Percentiles rank a stretch among this genome's conserved stretches.
Evolutionary conservation across 2,329 filamentous ascomycete genomes (phyloP).

Genomic region (Fusarium tanahbumbuense): DNA sequence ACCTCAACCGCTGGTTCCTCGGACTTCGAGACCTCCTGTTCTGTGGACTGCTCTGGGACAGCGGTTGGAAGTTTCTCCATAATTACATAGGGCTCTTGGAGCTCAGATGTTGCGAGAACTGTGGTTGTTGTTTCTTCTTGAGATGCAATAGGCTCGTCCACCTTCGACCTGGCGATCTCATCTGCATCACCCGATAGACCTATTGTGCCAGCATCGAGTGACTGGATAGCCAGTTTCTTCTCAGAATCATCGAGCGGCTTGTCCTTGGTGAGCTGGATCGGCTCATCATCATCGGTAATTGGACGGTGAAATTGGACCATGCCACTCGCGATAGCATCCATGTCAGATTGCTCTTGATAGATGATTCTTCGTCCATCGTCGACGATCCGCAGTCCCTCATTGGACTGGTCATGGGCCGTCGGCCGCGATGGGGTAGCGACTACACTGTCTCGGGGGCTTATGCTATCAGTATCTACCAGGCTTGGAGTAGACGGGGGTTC

Average conservation of each 20-base stretch:
- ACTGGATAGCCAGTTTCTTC: constrained; percentile 20
- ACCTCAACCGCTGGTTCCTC: constrained; percentile 8
- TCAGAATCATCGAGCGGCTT: constrained; percentile 17
- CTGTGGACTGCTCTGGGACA: not conserved
- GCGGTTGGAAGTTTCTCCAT: not conserved
- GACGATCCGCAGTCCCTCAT: constrained; percentile 44
- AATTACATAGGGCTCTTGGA: not conserved
- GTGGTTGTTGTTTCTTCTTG: constrained; percentile 9
- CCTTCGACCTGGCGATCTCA: not conserved
- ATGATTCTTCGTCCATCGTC: constrained; percentile 47
- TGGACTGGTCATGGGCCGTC: constrained; percentile 42
- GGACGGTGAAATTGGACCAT: constrained; percentile 42
- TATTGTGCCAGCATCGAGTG: constrained; percentile 38
- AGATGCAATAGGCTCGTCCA: not conserved
- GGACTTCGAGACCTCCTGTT: not conserved
- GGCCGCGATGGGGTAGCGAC: constrained; percentile 43
- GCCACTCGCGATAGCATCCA: constrained; percentile 41
- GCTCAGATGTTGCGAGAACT: not conserved
- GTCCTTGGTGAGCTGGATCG: constrained; percentile 40
- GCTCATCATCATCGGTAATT: constrained; percentile 40
- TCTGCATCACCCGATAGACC: constrained; percentile 32
- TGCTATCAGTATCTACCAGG: constrained; percentile 48
- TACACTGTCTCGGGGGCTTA: constrained; percentile 47
- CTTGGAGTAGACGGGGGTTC: constrained; percentile 48
- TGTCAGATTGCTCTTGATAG: constrained; percentile 44